Evolutionary conservation across 768 basidiomycete genomes (phyloP).

Genomic region (Tephrocybe sp.): DNA sequence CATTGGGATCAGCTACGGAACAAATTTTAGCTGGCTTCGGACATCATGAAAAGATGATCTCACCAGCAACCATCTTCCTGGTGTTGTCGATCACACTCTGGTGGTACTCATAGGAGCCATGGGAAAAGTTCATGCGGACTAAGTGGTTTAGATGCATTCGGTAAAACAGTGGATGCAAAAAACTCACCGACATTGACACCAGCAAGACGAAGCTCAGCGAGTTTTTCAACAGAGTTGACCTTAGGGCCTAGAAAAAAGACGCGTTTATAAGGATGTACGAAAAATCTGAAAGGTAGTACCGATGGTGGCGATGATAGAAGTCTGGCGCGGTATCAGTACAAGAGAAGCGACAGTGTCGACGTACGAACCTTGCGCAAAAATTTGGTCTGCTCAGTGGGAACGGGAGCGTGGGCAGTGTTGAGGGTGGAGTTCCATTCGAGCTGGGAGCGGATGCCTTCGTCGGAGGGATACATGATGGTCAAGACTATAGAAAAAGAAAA

Average conservation of each 20-base stretch:
- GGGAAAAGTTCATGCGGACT: constrained; percentile 99
- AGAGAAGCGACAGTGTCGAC: background rate
- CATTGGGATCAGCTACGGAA: constrained; percentile 58
- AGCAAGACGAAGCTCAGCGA: constrained; percentile 79
- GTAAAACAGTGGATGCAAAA: background rate
- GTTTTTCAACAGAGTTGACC: constrained; percentile 88
- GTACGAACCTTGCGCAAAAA: constrained; percentile 82
- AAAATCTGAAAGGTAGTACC: constrained; percentile 44
- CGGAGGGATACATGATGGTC: constrained; percentile 52
- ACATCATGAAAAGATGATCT: constrained; percentile 22
- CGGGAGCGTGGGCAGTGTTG: constrained; percentile 68
- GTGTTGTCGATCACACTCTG: constrained; percentile 99
- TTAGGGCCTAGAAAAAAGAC: constrained; percentile 71
- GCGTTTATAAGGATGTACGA: constrained; percentile 8
- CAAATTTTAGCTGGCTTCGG: constrained; percentile 4
- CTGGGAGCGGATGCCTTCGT: constrained; percentile 68
- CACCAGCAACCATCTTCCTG: constrained; percentile 79
- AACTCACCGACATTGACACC: constrained; percentile 96
- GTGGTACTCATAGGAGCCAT: constrained; percentile 98
- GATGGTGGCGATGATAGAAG: constrained; percentile 97
- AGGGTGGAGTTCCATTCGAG: constrained; percentile 92
- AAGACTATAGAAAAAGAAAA: constrained; percentile 21
- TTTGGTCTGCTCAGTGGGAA: constrained; percentile 78
- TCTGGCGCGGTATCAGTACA: constrained; percentile 46
- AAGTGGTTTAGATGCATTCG: constrained; percentile 1